These are phyloP conservation scores for Metschnikowia kofuensis DNA, from an alignment of 805 yeast genomes.

Conservation along the genomic window DNA sequence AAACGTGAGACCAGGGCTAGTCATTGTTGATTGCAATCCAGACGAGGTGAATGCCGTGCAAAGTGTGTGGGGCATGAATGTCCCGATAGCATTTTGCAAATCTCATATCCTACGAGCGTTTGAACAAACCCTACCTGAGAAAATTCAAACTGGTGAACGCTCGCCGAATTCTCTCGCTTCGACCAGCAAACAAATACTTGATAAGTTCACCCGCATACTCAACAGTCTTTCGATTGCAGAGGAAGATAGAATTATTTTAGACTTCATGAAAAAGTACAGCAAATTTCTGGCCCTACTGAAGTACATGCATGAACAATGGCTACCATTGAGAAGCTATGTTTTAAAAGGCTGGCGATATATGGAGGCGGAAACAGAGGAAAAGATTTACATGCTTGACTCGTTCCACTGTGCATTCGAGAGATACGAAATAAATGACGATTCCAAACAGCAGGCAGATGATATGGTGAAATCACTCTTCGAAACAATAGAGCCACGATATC, in stretches of 20 bases:
- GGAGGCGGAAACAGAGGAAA: neutral
- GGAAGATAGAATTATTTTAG: neutral
- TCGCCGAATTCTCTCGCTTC: neutral
- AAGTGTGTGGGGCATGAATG: neutral
- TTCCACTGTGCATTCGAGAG: neutral
- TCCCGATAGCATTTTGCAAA: neutral
- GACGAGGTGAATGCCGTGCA: neutral
- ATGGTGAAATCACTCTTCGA: neutral
- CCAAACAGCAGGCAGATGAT: neutral
- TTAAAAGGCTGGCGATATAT: neutral
- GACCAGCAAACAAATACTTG: neutral
- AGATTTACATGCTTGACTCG: neutral
- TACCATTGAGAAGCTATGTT: too few relatives aligned
- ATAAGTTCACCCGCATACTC: neutral
- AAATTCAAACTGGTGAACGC: neutral
- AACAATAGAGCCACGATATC: neutral
- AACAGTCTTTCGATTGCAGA: neutral
- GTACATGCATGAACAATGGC: too few relatives aligned
- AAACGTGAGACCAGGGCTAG: neutral
- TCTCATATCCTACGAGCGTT: neutral
- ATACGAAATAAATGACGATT: neutral
- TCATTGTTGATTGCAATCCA: neutral
- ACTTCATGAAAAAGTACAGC: neutral
- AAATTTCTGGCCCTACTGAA: neutral
- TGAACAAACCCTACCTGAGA: neutral